Percentiles rank a stretch among this genome's conserved stretches.
Conservation (phyloP, 2,329 filamentous ascomycete species). For the Catunica adiposa region DNA sequence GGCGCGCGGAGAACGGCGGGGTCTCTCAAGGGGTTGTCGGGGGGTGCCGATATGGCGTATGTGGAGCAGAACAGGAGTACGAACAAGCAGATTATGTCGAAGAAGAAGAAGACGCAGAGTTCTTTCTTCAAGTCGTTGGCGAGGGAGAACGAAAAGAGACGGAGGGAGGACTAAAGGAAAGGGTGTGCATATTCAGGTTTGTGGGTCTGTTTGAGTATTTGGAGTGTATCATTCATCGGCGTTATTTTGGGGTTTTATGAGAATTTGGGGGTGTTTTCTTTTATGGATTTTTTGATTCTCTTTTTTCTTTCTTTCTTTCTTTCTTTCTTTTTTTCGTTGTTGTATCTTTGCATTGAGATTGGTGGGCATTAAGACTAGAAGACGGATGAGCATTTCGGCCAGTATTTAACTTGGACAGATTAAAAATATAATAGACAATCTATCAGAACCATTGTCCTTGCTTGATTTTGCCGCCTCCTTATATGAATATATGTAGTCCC, state of each 20-base stretch:
- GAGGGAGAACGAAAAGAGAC: conserved; percentile 22
- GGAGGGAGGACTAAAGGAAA: conserved; percentile 10
- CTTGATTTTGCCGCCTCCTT: too few relatives aligned
- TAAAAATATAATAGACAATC: too few relatives aligned
- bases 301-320: too few relatives aligned
- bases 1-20: conserved; percentile 56
- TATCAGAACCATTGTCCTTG: too few relatives aligned
- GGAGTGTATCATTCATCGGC: not conserved
- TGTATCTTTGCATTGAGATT: too few relatives aligned
- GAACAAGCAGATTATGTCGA: conserved; percentile 30
- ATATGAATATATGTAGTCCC: too few relatives aligned
- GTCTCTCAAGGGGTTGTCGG: conserved; percentile 68
- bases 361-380: too few relatives aligned
- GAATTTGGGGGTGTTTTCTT: too few relatives aligned
- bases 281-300: too few relatives aligned
- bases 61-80: conserved; percentile 63
- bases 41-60: conserved; percentile 96
- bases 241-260: not conserved
- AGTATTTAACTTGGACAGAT: too few relatives aligned
- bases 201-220: not conserved
- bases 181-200: not conserved
- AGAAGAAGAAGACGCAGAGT: conserved; percentile 25
- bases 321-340: too few relatives aligned
- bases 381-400: too few relatives aligned
- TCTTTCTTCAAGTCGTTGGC: conserved; percentile 28